Base-by-base conservation (phyloP, 192 early-diverging fungal genomes). In the Podila verticillata region DNA sequence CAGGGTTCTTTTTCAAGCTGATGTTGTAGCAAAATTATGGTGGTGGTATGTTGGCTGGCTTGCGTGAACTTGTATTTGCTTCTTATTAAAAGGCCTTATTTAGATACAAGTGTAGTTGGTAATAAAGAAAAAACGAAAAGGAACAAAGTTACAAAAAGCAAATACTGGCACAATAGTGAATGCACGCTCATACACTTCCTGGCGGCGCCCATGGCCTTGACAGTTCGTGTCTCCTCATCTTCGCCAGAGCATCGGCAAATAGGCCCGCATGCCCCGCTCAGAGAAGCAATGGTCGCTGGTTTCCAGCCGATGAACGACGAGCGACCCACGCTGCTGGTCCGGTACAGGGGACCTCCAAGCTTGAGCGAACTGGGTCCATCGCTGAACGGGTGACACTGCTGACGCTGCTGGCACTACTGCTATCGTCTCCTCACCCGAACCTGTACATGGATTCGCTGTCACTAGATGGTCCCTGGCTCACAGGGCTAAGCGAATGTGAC, bases 121-220 rank as follows among this genome's bases (percentile, higher is more conserved):
- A 44, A 15, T 44, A 44, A 68, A 29, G 15, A 39, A 28, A 67
- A 19, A 31, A 32, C 30, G 57, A 48, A 59, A 47, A 19, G 19
- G 44, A 20, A 24, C 28, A 64, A 9, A 15, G 3, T 57, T 3
- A 66, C 30, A 20, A 4, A 35, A 35, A 36, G 3, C 8, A 49
- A 64, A 48, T 17, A 24, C 49, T 80, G 72, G 57, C 77, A 80
- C 8, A 80, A 54, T 31, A 80, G 47, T 3, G 77, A 80, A 30
- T 80, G 77, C 0, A 80, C 77, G 28, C 77, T 80, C 77, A 80
- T 80, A 7, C 77, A 65, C 47, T 80, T 80, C 13, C 77, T 70
- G n/a, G 77, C 77, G 10, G 77, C 77, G 29, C 72, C 77, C 70
- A 80, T 72, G 7, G 77, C 77, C 47, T n/a, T 80, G 54, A 66